These are phyloP conservation scores for Penicillium riverlandense DNA, from an alignment of 495 filamentous ascomycete species.

Conservation along the genomic window DNA sequence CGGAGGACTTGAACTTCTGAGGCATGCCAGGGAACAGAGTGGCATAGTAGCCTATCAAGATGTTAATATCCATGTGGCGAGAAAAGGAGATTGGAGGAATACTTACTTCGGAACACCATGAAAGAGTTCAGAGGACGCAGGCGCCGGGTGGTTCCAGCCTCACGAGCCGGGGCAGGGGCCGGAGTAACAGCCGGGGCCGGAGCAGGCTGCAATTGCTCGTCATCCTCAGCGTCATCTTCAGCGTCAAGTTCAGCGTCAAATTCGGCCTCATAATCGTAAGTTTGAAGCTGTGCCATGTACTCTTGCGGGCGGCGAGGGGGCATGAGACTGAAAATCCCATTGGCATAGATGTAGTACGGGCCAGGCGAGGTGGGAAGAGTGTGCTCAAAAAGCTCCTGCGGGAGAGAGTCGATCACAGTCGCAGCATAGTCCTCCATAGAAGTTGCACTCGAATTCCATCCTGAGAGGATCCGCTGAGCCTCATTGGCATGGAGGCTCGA, in stretches of 20 bases:
- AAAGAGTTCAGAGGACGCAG: conserved; percentile 36
- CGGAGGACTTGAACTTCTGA: conserved; percentile 37
- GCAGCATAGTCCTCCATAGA: neutral
- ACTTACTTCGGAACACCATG: conserved; percentile 43
- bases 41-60: conserved; percentile 34
- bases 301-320: no score
- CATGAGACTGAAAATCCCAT: no score
- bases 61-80: neutral
- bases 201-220: no score
- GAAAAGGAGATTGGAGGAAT: neutral
- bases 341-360: no score
- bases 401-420: neutral
- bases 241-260: no score
- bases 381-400: neutral
- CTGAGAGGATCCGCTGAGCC: neutral
- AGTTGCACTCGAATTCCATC: neutral
- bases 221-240: no score
- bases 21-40: conserved; percentile 26
- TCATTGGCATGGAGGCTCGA: neutral
- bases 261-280: no score
- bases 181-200: no score
- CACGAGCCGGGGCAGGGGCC: no score
- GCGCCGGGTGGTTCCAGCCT: neutral
- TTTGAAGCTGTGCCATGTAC: no score
- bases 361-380: neutral